Base-by-base conservation (phyloP, 495 filamentous ascomycete species). In the Aspergillus conjunctus region DNA sequence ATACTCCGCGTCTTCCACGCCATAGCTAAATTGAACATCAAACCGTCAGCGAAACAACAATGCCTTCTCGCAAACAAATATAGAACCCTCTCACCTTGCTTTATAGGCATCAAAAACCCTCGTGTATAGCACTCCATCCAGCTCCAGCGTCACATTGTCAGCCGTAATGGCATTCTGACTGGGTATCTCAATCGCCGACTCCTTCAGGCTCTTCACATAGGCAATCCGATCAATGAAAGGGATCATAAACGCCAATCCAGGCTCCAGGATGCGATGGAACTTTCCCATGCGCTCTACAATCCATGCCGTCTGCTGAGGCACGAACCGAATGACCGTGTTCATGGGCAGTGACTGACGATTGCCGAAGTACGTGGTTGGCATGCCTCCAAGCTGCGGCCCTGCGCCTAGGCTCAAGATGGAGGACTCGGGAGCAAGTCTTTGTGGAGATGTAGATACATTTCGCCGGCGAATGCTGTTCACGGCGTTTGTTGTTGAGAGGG, bases 241-340 rank as follows among this genome's bases (percentile, higher is more conserved):
- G 32, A 94, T 81, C 62, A 98, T 77, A 65, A 98, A 84, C 7
- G 95, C 92, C 41, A 98, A 77, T 56, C 94, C 94, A 0, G 94
- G 94, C 62, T 97, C 83, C 51, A 98, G 76, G 63, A 98, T 97
- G 22, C 91, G 83, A 76, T 91, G 85, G 80, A 94, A 98, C 71
- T 92, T 93, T 51, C 94, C 94, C 94, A 98, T 98, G 62, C 94
- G 91, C 78, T 98, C 95, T 41, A 98, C 94, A 59, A 98, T 92
- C 95, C 95, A 98, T 79, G 94, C 95, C 56, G 93, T 97, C 79
- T 98, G 94, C 75, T 98, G 95, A 10, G 95, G 94, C 30, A 98
- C 95, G 79, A 98, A 98, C 56, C 93, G 91, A 63, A 98, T 83
- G 65, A 98, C 81, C 22, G 95, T 98, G 77, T 98, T 98, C 56